A percentile compares a stretch with the other conserved stretches of the same genome.
Conservation (phyloP, 306 rosid species). For the Lathyrus oleraceus region DNA sequence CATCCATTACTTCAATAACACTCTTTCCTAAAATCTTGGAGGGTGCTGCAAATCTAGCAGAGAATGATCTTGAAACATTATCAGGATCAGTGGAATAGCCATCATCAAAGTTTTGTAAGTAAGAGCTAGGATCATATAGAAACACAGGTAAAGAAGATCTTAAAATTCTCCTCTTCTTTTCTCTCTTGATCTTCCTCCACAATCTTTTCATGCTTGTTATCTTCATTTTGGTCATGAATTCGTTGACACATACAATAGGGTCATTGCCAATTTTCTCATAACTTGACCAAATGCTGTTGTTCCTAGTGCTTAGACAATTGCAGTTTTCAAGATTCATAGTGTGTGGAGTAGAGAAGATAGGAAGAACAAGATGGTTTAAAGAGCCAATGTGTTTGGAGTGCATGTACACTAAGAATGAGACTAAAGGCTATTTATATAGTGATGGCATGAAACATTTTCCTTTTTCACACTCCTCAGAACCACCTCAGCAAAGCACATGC, state of each 20-base stretch:
- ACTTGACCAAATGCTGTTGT: slow-evolving; percentile 23
- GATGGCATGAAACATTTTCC: neutral
- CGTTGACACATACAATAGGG: slow-evolving; percentile 36
- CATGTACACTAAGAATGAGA: neutral
- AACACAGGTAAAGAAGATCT: slow-evolving; percentile 33
- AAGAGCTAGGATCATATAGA: slow-evolving; percentile 60
- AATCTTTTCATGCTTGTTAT: slow-evolving; percentile 49
- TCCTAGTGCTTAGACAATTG: slow-evolving; percentile 34
- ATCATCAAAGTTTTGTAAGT: slow-evolving; percentile 76
- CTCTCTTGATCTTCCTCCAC: slow-evolving; percentile 72
- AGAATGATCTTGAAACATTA: slow-evolving; percentile 63
- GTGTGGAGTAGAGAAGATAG: slow-evolving; percentile 16
- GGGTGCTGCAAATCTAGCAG: slow-evolving; percentile 81
- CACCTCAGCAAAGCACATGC: slow-evolving; percentile 32
- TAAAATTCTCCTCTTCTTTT: slow-evolving; percentile 52
- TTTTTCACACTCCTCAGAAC: neutral
- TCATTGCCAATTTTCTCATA: slow-evolving; percentile 43
- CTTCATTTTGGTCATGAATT: slow-evolving; percentile 33
- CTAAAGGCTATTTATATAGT: slow-evolving; percentile 29
- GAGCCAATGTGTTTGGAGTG: slow-evolving; percentile 40
- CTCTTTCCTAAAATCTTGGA: slow-evolving; percentile 39
- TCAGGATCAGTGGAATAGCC: slow-evolving; percentile 56
- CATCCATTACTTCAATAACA: slow-evolving; percentile 20
- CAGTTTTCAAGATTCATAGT: slow-evolving; percentile 46
- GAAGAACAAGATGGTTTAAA: slow-evolving; percentile 23